A percentile compares a stretch with the other conserved stretches of the same genome.
Conservation (phyloP, 1,284 basidiomycete species). For the Austroboletus niveus region DNA sequence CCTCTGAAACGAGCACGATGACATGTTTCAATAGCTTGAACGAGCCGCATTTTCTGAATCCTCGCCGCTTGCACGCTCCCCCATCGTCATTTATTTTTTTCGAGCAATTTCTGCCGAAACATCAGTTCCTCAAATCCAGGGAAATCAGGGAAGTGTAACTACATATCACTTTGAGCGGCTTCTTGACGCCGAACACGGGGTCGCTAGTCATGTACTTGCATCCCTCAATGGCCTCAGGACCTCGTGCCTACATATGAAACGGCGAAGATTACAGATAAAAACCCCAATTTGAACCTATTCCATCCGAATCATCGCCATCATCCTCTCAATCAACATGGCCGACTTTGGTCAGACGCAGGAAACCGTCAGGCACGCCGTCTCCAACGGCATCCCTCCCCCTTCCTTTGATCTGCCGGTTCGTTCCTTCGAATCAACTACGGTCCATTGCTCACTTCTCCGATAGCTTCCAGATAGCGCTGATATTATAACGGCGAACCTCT, state of each 20-base stretch:
- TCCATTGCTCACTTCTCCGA: slow-evolving; percentile 3
- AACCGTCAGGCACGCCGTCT: slow-evolving; percentile 22
- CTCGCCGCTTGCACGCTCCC: too few species aligned
- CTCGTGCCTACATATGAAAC: slow-evolving; percentile 2
- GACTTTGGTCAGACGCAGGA: slow-evolving; percentile 11
- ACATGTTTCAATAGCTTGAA: too few species aligned
- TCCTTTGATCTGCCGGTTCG: slow-evolving; percentile 34
- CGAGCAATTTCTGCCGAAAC: slow-evolving; percentile 51
- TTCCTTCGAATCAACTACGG: neutral
- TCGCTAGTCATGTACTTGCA: slow-evolving; percentile 66
- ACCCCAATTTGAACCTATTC: neutral
- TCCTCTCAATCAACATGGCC: slow-evolving; percentile 6
- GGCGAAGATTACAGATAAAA: neutral
- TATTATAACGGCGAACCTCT: slow-evolving; percentile 54
- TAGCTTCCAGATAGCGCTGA: slow-evolving; percentile 50
- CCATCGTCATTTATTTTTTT: slow-evolving; percentile 55
- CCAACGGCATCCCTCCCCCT: slow-evolving; percentile 33
- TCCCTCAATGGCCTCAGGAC: too few species aligned
- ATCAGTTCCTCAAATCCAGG: too few species aligned
- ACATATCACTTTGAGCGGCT: slow-evolving; percentile 55
- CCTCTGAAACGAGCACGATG: too few species aligned
- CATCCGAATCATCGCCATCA: neutral
- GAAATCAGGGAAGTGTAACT: too few species aligned
- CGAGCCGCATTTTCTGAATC: too few species aligned
- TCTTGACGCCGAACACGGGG: slow-evolving; percentile 78